These are phyloP conservation scores for Penicillium italicum DNA, from an alignment of 2,329 filamentous ascomycete species.

Conservation along the genomic window DNA sequence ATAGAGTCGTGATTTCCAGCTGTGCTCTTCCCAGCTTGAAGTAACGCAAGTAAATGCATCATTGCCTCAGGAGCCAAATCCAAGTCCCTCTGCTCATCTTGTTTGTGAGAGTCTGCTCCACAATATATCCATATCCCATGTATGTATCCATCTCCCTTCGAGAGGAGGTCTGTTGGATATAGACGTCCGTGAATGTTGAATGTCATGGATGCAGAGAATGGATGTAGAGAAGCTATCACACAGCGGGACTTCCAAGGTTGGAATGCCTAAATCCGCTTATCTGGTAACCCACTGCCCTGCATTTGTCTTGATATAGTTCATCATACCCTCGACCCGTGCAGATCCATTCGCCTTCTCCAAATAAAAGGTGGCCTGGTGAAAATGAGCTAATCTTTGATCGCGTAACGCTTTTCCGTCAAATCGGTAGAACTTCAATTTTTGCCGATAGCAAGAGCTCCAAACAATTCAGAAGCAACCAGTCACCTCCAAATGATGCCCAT, in stretches of 20 bases:
- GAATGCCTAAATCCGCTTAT: neutral
- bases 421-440: neutral
- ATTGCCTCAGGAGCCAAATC: too few species aligned
- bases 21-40: neutral
- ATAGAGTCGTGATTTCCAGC: neutral
- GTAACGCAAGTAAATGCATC: too few species aligned
- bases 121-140: too few species aligned
- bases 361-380: neutral
- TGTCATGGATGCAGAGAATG: too few species aligned
- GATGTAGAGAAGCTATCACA: too few species aligned
- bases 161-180: too few species aligned
- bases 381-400: neutral
- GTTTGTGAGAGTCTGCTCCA: too few species aligned
- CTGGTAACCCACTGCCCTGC: neutral
- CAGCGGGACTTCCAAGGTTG: too few species aligned
- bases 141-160: too few species aligned
- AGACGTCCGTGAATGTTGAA: too few species aligned
- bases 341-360: neutral
- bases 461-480: neutral
- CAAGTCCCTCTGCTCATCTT: too few species aligned
- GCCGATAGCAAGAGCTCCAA: neutral
- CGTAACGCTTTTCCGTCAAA: neutral
- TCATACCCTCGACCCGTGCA: neutral
- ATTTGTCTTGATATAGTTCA: neutral
- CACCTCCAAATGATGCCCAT: neutral